phyloP scores from a whole-genome alignment of 441 rosid species.

The Manihot esculenta region DNA sequence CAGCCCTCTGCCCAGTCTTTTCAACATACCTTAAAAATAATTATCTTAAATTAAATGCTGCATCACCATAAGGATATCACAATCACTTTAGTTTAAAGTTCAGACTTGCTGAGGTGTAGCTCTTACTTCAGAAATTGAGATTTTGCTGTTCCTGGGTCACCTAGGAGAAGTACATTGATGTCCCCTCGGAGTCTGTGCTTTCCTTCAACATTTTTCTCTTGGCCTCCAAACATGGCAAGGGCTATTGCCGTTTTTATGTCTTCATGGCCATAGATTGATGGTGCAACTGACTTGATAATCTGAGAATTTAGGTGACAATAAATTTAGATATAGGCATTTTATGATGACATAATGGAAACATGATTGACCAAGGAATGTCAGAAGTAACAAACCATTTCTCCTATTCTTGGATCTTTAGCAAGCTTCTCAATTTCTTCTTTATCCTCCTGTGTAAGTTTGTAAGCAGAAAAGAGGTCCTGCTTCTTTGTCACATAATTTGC shows the following conservation, averaged over 20 bases:
- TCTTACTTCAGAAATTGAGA: slow-evolving; percentile 95
- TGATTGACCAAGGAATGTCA: background rate
- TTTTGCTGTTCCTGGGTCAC: slow-evolving; percentile 98
- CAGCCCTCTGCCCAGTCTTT: slow-evolving; percentile 99
- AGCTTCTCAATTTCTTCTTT: slow-evolving; percentile 85
- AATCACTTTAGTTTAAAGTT: too few relatives aligned
- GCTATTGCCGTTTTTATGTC: slow-evolving; percentile 95
- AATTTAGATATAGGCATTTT: slow-evolving; percentile 13
- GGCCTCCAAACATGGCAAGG: slow-evolving; percentile 99
- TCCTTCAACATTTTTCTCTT: slow-evolving; percentile 92
- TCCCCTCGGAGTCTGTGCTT: slow-evolving; percentile 93
- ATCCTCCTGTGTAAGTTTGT: slow-evolving; percentile 97
- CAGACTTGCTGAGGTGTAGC: background rate
- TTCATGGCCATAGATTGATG: slow-evolving; percentile 97
- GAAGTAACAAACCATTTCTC: slow-evolving; percentile 69
- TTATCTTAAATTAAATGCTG: slow-evolving; percentile 23
- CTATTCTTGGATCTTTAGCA: slow-evolving; percentile 86
- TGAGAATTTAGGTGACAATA: slow-evolving; percentile 31
- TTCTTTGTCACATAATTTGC: slow-evolving; percentile 91
- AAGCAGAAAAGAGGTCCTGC: slow-evolving; percentile 95
- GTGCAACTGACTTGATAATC: slow-evolving; percentile 95
- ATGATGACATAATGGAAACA: slow-evolving; percentile 6
- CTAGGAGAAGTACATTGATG: slow-evolving; percentile 87
- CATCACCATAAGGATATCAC: slow-evolving; percentile 6
- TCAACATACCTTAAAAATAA: slow-evolving; percentile 69